Evolutionary conservation across 2,329 filamentous ascomycete species (phyloP).

Genomic region (Neonectria ditissima): DNA sequence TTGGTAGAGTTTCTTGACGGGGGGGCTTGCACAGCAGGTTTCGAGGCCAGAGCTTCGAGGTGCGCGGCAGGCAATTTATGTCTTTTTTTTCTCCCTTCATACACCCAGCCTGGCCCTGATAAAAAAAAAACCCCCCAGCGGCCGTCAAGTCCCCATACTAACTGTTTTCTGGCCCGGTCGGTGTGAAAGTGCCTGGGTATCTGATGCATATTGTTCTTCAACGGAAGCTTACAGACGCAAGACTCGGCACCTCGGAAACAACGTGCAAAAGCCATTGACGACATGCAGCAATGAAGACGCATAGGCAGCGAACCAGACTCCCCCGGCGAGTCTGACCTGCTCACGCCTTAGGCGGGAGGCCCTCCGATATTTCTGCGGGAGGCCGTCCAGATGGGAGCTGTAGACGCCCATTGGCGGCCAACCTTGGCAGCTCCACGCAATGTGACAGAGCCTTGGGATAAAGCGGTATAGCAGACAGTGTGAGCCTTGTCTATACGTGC

Average conservation of each 20-base stretch:
- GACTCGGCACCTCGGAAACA: background rate
- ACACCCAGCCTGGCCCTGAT: background rate
- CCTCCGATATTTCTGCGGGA: conserved; percentile 15
- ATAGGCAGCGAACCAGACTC: background rate
- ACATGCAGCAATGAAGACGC: background rate
- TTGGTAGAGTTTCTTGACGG: conserved; percentile 4
- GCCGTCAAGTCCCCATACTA: too few species aligned
- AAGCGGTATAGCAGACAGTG: conserved; percentile 6
- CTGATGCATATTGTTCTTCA: background rate
- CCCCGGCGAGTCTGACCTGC: background rate
- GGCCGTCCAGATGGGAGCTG: conserved; percentile 2
- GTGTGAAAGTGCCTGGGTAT: background rate
- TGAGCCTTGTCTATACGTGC: conserved; percentile 3
- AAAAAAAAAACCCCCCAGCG: background rate
- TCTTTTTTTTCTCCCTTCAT: background rate
- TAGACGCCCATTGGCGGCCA: conserved; percentile 12
- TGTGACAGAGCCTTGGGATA: background rate
- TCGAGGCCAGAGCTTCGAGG: background rate
- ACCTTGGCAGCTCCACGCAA: background rate
- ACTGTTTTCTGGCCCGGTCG: background rate
- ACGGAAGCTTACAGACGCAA: background rate
- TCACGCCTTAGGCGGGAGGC: conserved; percentile 8
- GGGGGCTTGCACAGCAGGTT: conserved; percentile 7
- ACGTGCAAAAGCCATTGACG: conserved; percentile 2
- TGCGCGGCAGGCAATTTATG: conserved; percentile 30